Evolutionary conservation across 1,139 yeast species (phyloP).

Genomic region (Taphrina communis): DNA sequence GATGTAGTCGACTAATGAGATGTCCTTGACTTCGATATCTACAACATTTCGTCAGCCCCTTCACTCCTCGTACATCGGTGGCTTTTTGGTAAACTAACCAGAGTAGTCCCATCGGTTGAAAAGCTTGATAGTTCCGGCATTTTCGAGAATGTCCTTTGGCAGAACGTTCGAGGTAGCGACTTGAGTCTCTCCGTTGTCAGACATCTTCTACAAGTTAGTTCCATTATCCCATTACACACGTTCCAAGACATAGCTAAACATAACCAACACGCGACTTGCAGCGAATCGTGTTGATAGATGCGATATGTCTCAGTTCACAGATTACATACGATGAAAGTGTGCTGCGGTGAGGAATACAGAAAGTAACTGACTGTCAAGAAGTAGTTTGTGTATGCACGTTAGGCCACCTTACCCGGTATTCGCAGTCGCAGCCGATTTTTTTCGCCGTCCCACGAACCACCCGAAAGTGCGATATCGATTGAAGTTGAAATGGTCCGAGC

Average conservation of each 20-base stretch:
- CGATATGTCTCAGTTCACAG: too few species aligned
- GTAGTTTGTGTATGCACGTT: not conserved
- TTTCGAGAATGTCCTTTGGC: slow-evolving; percentile 96
- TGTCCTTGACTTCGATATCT: slow-evolving; percentile 91
- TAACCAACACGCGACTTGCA: too few species aligned
- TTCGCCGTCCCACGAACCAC: not conserved
- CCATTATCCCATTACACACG: not conserved
- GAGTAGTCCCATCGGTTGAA: slow-evolving; percentile 98
- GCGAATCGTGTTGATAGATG: too few species aligned
- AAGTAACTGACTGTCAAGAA: not conserved
- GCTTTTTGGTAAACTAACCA: slow-evolving; percentile 56
- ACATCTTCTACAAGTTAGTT: slow-evolving; percentile 24
- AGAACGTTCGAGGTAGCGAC: slow-evolving; percentile 53
- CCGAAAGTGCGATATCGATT: slow-evolving; percentile 11
- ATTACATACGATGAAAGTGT: slow-evolving; percentile 2
- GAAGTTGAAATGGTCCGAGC: not conserved
- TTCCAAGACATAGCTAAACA: not conserved
- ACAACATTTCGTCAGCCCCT: slow-evolving; percentile 59
- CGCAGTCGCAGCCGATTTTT: slow-evolving; percentile 18
- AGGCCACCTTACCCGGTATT: not conserved
- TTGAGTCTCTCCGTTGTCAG: slow-evolving; percentile 40
- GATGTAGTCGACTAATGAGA: slow-evolving; percentile 93
- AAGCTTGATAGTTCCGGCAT: slow-evolving; percentile 93
- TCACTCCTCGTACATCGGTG: slow-evolving; percentile 42
- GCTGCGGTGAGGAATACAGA: not conserved